Evolutionary conservation across 257 asterid genomes (phyloP).

Genomic region (Osmanthus fragrans): DNA sequence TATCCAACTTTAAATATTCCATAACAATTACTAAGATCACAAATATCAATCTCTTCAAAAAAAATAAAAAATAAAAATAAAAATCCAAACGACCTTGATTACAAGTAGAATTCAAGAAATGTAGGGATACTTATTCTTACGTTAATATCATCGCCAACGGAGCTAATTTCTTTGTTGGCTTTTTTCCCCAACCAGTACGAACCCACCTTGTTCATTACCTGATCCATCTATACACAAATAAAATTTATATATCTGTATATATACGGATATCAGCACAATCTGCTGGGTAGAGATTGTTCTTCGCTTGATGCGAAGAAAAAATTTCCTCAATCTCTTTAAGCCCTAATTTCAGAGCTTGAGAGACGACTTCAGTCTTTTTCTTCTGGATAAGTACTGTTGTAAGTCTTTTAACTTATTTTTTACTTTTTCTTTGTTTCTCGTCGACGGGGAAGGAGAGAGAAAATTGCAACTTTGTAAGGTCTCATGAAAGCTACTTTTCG

Average conservation of each 20-base stretch:
- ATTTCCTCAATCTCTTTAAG: not conserved
- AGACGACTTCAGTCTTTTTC: conserved; percentile 10
- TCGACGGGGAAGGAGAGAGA: not conserved
- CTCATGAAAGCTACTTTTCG: too few relatives aligned
- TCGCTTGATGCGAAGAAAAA: not conserved
- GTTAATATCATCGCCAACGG: conserved; percentile 78
- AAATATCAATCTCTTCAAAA: too few relatives aligned
- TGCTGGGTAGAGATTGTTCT: not conserved
- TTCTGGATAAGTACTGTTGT: not conserved
- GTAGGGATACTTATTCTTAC: conserved; percentile 35
- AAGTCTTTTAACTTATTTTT: too few relatives aligned
- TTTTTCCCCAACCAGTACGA: conserved; percentile 75
- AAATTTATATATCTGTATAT: not conserved
- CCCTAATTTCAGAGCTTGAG: conserved; percentile 19
- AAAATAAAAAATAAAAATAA: too few relatives aligned
- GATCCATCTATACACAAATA: conserved; percentile 59
- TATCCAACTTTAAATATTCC: not conserved
- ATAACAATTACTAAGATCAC: too few relatives aligned
- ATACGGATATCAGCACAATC: not conserved
- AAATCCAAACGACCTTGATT: conserved; percentile 4
- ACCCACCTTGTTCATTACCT: conserved; percentile 72
- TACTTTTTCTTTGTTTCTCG: too few relatives aligned
- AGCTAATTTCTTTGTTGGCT: conserved; percentile 62
- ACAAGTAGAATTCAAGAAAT: not conserved
- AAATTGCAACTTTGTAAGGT: too few relatives aligned